Evolutionary conservation across 2,329 filamentous ascomycete species (phyloP).

Genomic region (Acrocalymma vagum): DNA sequence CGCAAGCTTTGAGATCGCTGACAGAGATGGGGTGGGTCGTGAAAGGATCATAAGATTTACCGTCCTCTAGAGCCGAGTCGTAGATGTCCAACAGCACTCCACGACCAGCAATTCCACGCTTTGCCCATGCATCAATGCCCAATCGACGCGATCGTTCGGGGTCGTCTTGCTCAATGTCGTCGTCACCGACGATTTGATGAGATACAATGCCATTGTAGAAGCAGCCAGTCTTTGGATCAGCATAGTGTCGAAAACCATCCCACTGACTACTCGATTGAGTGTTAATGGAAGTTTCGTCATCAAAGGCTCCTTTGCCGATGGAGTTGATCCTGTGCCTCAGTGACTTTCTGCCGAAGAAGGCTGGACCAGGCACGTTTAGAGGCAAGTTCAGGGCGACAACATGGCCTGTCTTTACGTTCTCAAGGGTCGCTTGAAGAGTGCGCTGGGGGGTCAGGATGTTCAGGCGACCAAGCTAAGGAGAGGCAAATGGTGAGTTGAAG

Average conservation of each 20-base stretch:
- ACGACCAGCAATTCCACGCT: slow-evolving; percentile 64
- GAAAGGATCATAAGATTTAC: slow-evolving; percentile 31
- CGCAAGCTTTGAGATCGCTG: slow-evolving; percentile 24
- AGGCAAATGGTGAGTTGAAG: too few relatives aligned
- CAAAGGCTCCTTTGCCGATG: slow-evolving; percentile 26
- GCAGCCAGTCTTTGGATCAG: slow-evolving; percentile 29
- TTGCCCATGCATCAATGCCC: slow-evolving; percentile 54
- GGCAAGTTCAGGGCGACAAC: slow-evolving; percentile 68
- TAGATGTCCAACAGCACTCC: slow-evolving; percentile 65
- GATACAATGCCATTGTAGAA: slow-evolving; percentile 43
- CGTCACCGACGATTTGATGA: slow-evolving; percentile 32
- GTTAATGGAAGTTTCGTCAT: slow-evolving; percentile 42
- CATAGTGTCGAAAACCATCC: slow-evolving; percentile 49
- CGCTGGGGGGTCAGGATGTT: slow-evolving; percentile 67
- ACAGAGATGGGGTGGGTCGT: slow-evolving; percentile 24
- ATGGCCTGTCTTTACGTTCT: slow-evolving; percentile 61
- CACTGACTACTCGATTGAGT: slow-evolving; percentile 44
- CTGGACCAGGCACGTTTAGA: slow-evolving; percentile 60
- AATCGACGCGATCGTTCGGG: slow-evolving; percentile 29
- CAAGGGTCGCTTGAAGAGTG: slow-evolving; percentile 60
- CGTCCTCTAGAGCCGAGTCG: slow-evolving; percentile 23
- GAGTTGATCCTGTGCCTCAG: slow-evolving; percentile 53
- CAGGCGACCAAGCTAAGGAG: slow-evolving; percentile 64
- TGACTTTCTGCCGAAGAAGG: slow-evolving; percentile 64
- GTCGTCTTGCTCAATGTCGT: slow-evolving; percentile 22